Evolutionary conservation across 768 basidiomycete species (phyloP).

Genomic region (Lepiota brunneoincarnata): DNA sequence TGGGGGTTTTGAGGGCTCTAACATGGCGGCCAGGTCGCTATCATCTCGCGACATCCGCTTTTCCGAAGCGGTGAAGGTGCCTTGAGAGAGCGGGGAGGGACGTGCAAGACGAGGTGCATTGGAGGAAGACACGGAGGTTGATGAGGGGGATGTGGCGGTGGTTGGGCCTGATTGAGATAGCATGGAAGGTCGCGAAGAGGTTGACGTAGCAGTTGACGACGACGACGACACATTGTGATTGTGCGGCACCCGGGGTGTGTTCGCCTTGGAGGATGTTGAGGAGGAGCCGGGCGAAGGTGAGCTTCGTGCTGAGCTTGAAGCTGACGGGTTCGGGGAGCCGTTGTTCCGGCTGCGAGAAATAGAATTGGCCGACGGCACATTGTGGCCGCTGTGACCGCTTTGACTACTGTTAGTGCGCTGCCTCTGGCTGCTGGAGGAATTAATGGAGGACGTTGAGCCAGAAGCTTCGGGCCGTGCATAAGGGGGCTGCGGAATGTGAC

Average conservation of each 20-base stretch:
- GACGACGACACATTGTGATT: slow-evolving; percentile 44
- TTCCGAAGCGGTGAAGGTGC: slow-evolving; percentile 58
- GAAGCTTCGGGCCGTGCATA: slow-evolving; percentile 81
- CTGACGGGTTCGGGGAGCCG: slow-evolving; percentile 24
- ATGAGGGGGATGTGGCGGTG: slow-evolving; percentile 33
- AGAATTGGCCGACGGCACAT: slow-evolving; percentile 29
- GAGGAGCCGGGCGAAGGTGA: slow-evolving; percentile 25
- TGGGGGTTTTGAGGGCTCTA: slow-evolving; percentile 35
- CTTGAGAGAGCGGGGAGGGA: slow-evolving; percentile 73
- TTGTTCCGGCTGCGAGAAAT: slow-evolving; percentile 36
- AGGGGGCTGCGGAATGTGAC: slow-evolving; percentile 62
- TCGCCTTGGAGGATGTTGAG: slow-evolving; percentile 16
- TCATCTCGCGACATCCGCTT: slow-evolving; percentile 79
- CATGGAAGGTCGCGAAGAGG: slow-evolving; percentile 25
- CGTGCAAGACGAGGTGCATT: slow-evolving; percentile 40
- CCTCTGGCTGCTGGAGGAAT: slow-evolving; percentile 58
- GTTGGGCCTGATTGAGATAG: slow-evolving; percentile 24
- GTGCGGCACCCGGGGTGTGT: slow-evolving; percentile 38
- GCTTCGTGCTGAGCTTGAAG: slow-evolving; percentile 25
- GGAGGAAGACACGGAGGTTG: slow-evolving; percentile 28
- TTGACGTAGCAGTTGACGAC: slow-evolving; percentile 42
- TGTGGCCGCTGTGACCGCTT: slow-evolving; percentile 47
- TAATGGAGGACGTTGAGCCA: slow-evolving; percentile 74
- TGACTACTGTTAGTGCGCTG: slow-evolving; percentile 73
- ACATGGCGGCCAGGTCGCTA: slow-evolving; percentile 61